phyloP scores from a whole-genome alignment of 495 filamentous ascomycete species.

The Aspergillus bertholletiae region DNA sequence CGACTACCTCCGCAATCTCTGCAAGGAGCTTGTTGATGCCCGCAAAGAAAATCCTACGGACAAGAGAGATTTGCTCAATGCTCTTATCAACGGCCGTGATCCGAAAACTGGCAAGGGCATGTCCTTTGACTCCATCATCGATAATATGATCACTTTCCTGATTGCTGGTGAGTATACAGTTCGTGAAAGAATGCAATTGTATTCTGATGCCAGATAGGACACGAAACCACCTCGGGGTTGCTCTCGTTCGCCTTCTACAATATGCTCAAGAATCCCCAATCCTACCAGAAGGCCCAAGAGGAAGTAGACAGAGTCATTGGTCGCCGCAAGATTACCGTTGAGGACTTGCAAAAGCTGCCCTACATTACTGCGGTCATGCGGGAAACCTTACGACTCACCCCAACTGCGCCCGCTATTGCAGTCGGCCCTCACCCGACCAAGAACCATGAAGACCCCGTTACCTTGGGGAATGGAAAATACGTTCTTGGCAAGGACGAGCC shows the following conservation, averaged over 20 bases:
- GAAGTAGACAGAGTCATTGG: constrained; percentile 69
- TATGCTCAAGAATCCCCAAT: constrained; percentile 57
- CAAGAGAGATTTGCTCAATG: constrained; percentile 67
- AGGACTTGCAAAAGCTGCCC: constrained; percentile 62
- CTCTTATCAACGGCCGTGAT: constrained; percentile 65
- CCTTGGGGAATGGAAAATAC: constrained; percentile 59
- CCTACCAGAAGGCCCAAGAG: constrained; percentile 56
- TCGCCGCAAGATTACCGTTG: constrained; percentile 56
- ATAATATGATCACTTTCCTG: constrained; percentile 71
- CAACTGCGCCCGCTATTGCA: constrained; percentile 53
- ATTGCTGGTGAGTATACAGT: constrained; percentile 41
- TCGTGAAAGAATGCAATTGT: constrained; percentile 7
- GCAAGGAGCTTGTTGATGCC: constrained; percentile 55
- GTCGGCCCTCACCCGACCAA: constrained; percentile 31
- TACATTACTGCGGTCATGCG: constrained; percentile 64
- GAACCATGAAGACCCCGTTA: constrained; percentile 51
- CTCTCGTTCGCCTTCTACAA: constrained; percentile 54
- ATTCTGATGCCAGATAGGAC: constrained; percentile 36
- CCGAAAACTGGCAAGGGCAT: constrained; percentile 64
- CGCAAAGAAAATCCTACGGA: constrained; percentile 50
- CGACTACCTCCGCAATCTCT: constrained; percentile 48
- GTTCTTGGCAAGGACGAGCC: constrained; percentile 51
- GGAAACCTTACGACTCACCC: constrained; percentile 65
- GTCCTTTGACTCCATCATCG: constrained; percentile 55
- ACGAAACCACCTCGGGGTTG: constrained; percentile 68